These are phyloP conservation scores for Botryotinia narcissicola DNA, from an alignment of 2,329 filamentous ascomycete species.

Conservation along the genomic window DNA sequence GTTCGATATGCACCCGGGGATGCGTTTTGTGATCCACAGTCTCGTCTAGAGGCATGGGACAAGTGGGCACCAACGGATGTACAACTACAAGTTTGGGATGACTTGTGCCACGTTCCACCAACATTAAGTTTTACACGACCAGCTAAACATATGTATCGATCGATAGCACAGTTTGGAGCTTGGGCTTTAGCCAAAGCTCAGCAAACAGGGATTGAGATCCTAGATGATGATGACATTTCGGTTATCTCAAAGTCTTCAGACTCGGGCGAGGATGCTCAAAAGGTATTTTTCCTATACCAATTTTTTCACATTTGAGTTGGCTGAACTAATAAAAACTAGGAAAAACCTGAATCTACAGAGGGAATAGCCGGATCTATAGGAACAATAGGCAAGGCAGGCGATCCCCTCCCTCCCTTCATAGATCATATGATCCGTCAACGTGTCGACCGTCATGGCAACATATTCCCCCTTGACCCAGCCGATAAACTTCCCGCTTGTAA, in stretches of 20 bases:
- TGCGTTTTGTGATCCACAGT: constrained; percentile 60
- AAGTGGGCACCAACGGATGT: constrained; percentile 70
- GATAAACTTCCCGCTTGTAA: constrained; percentile 64
- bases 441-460: constrained; percentile 73
- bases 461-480: constrained; percentile 64
- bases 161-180: constrained; percentile 87
- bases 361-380: background rate
- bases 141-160: constrained; percentile 93
- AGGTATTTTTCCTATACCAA: constrained; percentile 20
- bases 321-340: constrained; percentile 21
- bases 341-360: background rate
- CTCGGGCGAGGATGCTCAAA: constrained; percentile 37
- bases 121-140: constrained; percentile 96
- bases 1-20: constrained; percentile 69
- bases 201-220: constrained; percentile 73
- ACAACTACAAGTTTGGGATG: constrained; percentile 93
- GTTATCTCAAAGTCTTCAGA: constrained; percentile 63
- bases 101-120: constrained; percentile 87
- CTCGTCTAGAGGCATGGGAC: constrained; percentile 55
- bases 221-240: constrained; percentile 74
- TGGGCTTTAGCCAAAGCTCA: constrained; percentile 87
- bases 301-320: background rate
- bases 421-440: constrained; percentile 90
- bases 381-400: constrained; percentile 78
- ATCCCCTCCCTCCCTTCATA: constrained; percentile 74